Conservation (phyloP, 768 basidiomycete genomes). For the Lactarius sp. region DNA sequence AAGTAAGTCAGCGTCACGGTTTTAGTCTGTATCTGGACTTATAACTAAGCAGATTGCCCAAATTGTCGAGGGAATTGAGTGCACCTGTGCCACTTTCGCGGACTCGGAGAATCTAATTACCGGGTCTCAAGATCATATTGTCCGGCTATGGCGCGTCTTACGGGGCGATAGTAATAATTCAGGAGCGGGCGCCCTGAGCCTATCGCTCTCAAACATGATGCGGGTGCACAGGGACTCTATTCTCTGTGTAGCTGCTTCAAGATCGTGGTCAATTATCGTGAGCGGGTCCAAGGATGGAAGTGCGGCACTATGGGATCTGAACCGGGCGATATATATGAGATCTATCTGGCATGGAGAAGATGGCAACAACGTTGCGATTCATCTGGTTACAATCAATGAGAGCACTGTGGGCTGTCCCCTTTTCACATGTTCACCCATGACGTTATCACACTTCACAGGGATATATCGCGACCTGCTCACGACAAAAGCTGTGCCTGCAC, state of each 20-base stretch:
- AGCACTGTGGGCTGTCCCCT: conserved; percentile 58
- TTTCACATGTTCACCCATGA: conserved; percentile 6
- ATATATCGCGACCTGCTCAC: conserved; percentile 81
- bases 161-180: conserved; percentile 33
- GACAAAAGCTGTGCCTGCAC: conserved; percentile 64
- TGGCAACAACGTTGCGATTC: conserved; percentile 41
- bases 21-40: conserved; percentile 2
- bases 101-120: conserved; percentile 71
- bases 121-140: conserved; percentile 71
- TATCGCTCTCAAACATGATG: conserved; percentile 63
- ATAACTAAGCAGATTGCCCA: conserved; percentile 55
- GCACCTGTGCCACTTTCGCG: conserved; percentile 73
- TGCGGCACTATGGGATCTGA: conserved; percentile 87
- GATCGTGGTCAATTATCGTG: conserved; percentile 76
- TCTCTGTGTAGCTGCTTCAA: conserved; percentile 62
- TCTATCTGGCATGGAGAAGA: conserved; percentile 65
- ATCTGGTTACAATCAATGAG: conserved; percentile 75
- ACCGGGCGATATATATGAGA: conserved; percentile 71
- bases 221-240: conserved; percentile 72
- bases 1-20: conserved; percentile 36
- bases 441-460: conserved; percentile 46
- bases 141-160: conserved; percentile 74
- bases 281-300: conserved; percentile 86
- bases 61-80: conserved; percentile 68
- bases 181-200: conserved; percentile 26